Percentiles rank a stretch among this genome's conserved stretches.
These are phyloP conservation scores for Sporothrix sp. DNA, from an alignment of 2,329 filamentous ascomycete species.

Conservation along the genomic window DNA sequence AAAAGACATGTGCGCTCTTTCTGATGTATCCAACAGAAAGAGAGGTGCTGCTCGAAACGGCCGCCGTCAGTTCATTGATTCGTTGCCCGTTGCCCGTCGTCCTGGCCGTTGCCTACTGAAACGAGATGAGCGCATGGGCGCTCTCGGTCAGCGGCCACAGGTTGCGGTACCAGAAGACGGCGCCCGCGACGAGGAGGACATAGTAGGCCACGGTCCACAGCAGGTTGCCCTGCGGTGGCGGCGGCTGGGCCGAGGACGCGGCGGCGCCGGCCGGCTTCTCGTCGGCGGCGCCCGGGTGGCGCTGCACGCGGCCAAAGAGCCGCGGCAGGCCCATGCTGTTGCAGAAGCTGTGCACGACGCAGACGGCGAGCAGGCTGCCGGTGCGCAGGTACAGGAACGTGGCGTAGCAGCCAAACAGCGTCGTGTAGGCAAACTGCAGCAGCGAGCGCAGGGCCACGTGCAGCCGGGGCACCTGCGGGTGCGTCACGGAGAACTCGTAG, in stretches of 20 bases:
- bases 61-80: no score
- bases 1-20: no score
- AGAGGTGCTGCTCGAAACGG: no score
- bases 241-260: background rate
- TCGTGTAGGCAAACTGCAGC: constrained; percentile 84
- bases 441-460: constrained; percentile 60
- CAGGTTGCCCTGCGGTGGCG: constrained; percentile 20
- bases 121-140: constrained; percentile 35
- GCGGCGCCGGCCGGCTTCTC: constrained; percentile 17
- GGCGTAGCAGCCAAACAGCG: constrained; percentile 85
- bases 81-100: no score
- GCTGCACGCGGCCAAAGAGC: constrained; percentile 67
- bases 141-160: constrained; percentile 66
- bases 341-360: constrained; percentile 77
- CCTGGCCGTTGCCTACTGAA: no score
- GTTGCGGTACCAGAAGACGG: constrained; percentile 58
- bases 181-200: constrained; percentile 59
- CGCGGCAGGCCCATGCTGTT: constrained; percentile 86
- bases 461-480: constrained; percentile 56
- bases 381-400: constrained; percentile 83
- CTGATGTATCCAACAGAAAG: no score
- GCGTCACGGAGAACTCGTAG: constrained; percentile 80
- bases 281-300: constrained; percentile 4
- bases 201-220: constrained; percentile 76
- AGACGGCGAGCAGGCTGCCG: constrained; percentile 66